Evolutionary conservation across 768 basidiomycete species (phyloP).

Genomic region (Dictyophora rubrovolvata): DNA sequence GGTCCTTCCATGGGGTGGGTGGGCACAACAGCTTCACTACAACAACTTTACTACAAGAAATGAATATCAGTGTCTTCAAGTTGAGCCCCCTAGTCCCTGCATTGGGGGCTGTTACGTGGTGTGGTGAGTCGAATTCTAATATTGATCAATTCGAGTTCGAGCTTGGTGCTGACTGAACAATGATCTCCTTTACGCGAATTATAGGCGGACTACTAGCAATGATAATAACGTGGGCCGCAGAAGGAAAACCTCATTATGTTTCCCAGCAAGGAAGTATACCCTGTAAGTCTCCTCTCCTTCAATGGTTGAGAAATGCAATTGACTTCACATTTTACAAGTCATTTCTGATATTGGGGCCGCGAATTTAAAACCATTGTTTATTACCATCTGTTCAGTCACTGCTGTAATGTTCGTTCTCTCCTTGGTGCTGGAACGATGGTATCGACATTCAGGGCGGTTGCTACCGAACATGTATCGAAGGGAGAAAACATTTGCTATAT

Average conservation of each 20-base stretch:
- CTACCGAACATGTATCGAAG: slow-evolving; percentile 45
- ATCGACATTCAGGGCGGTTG: slow-evolving; percentile 61
- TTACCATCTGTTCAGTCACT: slow-evolving; percentile 55
- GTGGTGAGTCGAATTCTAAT: slow-evolving; percentile 28
- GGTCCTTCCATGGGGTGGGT: no score
- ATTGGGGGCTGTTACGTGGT: slow-evolving; percentile 55
- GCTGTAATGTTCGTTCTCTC: slow-evolving; percentile 51
- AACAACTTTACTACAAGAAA: slow-evolving; percentile 3
- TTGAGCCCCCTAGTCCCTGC: slow-evolving; percentile 42
- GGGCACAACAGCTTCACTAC: no score
- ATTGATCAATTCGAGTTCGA: not conserved
- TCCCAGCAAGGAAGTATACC: slow-evolving; percentile 15
- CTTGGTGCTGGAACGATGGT: slow-evolving; percentile 49
- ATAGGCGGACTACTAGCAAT: slow-evolving; percentile 51
- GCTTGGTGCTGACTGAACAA: not conserved
- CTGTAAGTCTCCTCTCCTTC: slow-evolving; percentile 20
- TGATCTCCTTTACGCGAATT: not conserved
- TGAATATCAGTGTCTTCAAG: not conserved
- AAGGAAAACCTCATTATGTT: slow-evolving; percentile 48
- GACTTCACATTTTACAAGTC: slow-evolving; percentile 27
- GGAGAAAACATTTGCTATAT: slow-evolving; percentile 41
- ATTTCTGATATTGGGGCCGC: slow-evolving; percentile 74
- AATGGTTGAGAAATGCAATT: not conserved
- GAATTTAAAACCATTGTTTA: slow-evolving; percentile 65
- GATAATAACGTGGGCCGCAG: slow-evolving; percentile 61